Base-by-base conservation (phyloP, 2,329 filamentous ascomycete genomes). In the Escovopsis sp. region DNA sequence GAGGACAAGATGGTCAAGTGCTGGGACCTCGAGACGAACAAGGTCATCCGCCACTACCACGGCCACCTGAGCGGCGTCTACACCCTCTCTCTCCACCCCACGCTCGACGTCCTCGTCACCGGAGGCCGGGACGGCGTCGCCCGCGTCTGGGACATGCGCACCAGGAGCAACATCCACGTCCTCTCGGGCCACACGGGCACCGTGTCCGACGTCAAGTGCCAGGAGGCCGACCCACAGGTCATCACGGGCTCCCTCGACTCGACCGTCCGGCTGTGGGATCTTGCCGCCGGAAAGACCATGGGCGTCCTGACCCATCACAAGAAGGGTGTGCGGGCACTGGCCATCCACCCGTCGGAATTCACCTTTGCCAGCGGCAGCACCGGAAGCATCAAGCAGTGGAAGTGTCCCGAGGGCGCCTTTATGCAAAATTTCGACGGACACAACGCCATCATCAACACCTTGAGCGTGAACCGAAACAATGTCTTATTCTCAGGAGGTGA, bases 1-100 rank as follows among this genome's bases (percentile, higher is more conserved):
- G 91, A 98, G 63, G 91, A 98, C 61, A 98, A 98, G 69, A 95
- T 95, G 88, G 91, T 98, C 48, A 98, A 98, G 65, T 98, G 91
- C 66, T 98, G 91, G 91, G 91, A 98, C 66, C 67, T 98, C 50
- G 91, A 98, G 63, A 95, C 89, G n/a, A 98, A 98, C 68, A 95
- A 95, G 63, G 91, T 98, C 46, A 95, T 96, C 57, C 77, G 89
- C 34, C 87, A 95, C 63, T 98, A 96, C 61, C 91, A 98, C 60
- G 93, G 93, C 15, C 91, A 98, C 65, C 68, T 98, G 19, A 94
- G 85, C 53, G 91, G 91, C 49, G 91, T 98, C 4, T 98, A 98
- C 64, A 88, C 88, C 1, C 69, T 98, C 6, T 77, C 84, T 3
- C 68, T 98, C n/a, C 91, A 98, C 58, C 91, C 91, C 1, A 94